phyloP scores from a whole-genome alignment of 306 rosid species.

The Abrus precatorius region DNA sequence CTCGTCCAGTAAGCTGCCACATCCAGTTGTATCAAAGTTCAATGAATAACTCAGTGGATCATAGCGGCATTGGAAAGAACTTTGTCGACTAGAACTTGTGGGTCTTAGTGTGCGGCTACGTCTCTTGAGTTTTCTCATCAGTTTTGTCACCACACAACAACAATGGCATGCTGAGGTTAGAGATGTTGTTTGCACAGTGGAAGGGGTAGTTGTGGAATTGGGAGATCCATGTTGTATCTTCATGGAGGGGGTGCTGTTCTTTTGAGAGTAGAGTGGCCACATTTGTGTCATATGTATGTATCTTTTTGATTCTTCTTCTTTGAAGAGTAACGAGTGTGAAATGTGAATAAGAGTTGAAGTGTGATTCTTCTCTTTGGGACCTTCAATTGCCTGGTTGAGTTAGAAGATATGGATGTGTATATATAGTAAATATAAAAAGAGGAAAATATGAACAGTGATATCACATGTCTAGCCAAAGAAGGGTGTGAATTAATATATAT shows the following conservation, averaged over 20 bases:
- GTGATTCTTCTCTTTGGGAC: neutral
- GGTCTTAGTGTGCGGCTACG: conserved; percentile 42
- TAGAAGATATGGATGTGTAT: too few relatives aligned
- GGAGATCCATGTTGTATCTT: conserved; percentile 27
- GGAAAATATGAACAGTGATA: neutral
- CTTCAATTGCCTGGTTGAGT: neutral
- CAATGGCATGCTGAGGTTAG: conserved; percentile 41
- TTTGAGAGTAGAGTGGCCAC: conserved; percentile 63
- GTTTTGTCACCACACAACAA: conserved; percentile 60
- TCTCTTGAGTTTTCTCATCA: conserved; percentile 71
- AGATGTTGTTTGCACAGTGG: conserved; percentile 20
- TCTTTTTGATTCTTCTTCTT: neutral
- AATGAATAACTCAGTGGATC: conserved; percentile 87
- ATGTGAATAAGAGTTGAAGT: neutral
- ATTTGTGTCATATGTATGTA: conserved; percentile 38
- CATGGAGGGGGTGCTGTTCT: conserved; percentile 32
- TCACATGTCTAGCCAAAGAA: neutral
- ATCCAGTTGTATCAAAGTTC: conserved; percentile 77
- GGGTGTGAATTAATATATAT: neutral
- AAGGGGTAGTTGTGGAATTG: neutral
- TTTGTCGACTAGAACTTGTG: conserved; percentile 40
- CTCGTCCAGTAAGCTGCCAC: conserved; percentile 70
- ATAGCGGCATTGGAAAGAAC: conserved; percentile 70
- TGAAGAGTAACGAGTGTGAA: neutral
- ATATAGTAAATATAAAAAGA: too few relatives aligned